A percentile compares a stretch with the other conserved stretches of the same genome.
These are phyloP conservation scores for Lentinula boryana DNA, from an alignment of 768 basidiomycete genomes.

Conservation along the genomic window DNA sequence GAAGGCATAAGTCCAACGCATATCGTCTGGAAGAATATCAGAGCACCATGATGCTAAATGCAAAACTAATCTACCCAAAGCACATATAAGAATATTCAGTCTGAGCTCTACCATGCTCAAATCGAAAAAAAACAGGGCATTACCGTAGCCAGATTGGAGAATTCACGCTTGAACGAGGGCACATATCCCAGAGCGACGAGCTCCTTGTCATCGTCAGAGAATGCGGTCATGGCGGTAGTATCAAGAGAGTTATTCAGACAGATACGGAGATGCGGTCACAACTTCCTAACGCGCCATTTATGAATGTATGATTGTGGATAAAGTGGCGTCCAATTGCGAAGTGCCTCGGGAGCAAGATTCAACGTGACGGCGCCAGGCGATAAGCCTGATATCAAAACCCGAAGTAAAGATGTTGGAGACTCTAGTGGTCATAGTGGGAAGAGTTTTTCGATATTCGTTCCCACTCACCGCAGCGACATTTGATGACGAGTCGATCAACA, in stretches of 20 bases:
- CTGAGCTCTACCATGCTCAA: not conserved
- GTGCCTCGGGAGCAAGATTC: not conserved
- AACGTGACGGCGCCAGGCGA: not conserved
- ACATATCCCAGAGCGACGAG: conserved; percentile 66
- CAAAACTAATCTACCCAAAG: conserved; percentile 54
- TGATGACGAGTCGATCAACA: too few species aligned
- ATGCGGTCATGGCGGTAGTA: not conserved
- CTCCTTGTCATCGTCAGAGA: conserved; percentile 53
- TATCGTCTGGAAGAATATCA: not conserved
- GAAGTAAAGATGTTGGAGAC: not conserved
- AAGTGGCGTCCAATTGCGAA: not conserved
- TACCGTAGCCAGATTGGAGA: conserved; percentile 76
- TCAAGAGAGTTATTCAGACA: not conserved
- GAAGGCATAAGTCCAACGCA: not conserved
- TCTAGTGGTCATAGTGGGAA: too few species aligned
- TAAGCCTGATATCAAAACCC: not conserved
- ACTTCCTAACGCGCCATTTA: not conserved
- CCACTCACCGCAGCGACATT: too few species aligned
- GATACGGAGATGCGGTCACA: not conserved
- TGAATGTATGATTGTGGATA: not conserved
- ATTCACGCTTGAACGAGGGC: conserved; percentile 81
- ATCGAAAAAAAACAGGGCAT: not conserved
- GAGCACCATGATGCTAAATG: conserved; percentile 70
- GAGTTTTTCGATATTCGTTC: too few species aligned
- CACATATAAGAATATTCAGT: not conserved